Base-by-base conservation (phyloP, 2,329 filamentous ascomycete species). In the Fusarium chaquense region DNA sequence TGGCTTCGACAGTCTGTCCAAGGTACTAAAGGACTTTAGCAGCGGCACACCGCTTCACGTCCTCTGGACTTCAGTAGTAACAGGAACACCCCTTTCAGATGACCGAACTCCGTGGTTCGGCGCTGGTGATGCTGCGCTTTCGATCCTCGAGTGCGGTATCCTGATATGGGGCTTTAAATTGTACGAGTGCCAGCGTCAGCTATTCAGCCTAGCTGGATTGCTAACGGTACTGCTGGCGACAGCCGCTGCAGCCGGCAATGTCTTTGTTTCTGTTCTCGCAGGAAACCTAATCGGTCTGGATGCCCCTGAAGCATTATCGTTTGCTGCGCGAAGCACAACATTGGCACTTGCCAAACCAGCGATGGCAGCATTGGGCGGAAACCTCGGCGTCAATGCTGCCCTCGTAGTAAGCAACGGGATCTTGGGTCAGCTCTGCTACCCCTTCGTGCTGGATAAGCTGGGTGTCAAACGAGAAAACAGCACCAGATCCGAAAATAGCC, bases 151-250 rank as follows among this genome's bases (percentile, higher is more conserved):
- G 70, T 81, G 82, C 5, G 85, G 84, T 13, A 84, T 87, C 26
- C 78, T 86, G 4, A 78, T 81, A 5, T 87, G 85, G 85, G 85
- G 85, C 0, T 81, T 87, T 67, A 87, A 86, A 74, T 78, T 87
- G 5, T 85, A 82, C 68, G 83, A 85, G 65, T 85, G 83, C 73
- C 83, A 84, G 6, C 65, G 69, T 4, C 83, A 84, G 51, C 77
- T 87, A 2, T 78, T 83, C 46, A 85, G 82, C 24, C 68, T 78
- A 2, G 80, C 80, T 0, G 84, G 85, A 0, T 38, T 82, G 6
- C 74, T 81, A 3, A 80, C 82, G 0, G 66, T 83, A 6, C 9
- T 80, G 5, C 75, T 83, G 4, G 81, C 81, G 12, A 64, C 77
- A 1, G 49, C 73, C 1, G 75, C 80, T 0, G 83, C 84, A 1